phyloP scores from a whole-genome alignment of 2,329 filamentous ascomycete genomes.

The Arthrobotrys conoides region DNA sequence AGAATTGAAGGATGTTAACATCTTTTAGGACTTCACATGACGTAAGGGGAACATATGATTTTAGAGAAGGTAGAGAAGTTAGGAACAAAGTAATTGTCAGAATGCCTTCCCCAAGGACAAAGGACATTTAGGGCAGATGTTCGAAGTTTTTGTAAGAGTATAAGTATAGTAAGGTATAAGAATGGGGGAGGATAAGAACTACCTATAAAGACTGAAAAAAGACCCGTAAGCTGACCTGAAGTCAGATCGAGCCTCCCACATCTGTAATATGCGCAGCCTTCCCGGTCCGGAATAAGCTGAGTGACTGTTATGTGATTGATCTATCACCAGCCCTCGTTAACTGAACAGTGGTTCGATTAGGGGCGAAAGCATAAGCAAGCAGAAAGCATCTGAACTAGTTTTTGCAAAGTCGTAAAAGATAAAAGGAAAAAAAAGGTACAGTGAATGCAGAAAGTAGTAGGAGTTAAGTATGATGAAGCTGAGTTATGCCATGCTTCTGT shows the following conservation, averaged over 20 bases:
- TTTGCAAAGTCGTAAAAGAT: constrained; percentile 42
- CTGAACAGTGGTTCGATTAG: constrained; percentile 45
- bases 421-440: constrained; percentile 26
- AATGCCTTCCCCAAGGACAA: constrained; percentile 46
- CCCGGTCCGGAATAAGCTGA: constrained; percentile 21
- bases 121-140: constrained; percentile 10
- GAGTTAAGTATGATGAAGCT: constrained; percentile 28
- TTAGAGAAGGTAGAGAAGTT: neutral
- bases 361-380: constrained; percentile 1
- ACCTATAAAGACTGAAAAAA: constrained; percentile 16
- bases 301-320: constrained; percentile 41
- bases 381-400: constrained; percentile 22
- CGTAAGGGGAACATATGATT: neutral
- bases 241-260: neutral
- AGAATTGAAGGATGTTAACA: constrained; percentile 17
- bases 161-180: neutral
- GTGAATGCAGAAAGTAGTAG: constrained; percentile 34
- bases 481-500: constrained; percentile 39
- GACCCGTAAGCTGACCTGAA: neutral
- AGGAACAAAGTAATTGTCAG: constrained; percentile 37
- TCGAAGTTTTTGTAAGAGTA: constrained; percentile 19
- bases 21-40: constrained; percentile 45
- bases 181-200: constrained; percentile 27
- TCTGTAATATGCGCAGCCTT: neutral
- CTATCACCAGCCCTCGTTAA: constrained; percentile 60